phyloP scores from a whole-genome alignment of 1,139 yeast species.

The Zygoascus sp. region DNA sequence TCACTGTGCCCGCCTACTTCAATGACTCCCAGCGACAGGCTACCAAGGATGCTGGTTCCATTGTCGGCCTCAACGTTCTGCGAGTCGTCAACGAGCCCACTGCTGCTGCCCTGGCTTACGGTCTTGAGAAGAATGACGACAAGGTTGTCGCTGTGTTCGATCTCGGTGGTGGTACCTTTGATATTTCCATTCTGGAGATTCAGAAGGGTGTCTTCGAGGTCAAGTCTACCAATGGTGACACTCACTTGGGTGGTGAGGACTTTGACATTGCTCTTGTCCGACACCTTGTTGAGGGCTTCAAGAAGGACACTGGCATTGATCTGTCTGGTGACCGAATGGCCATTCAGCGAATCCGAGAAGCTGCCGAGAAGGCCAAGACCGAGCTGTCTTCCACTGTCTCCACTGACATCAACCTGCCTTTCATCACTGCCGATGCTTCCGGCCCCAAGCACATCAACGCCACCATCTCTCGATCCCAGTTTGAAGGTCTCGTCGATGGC shows the following conservation, averaged over 20 bases:
- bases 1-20: conserved; percentile 96
- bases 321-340: conserved; percentile 95
- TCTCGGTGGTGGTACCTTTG: conserved; percentile 88
- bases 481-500: conserved; percentile 86
- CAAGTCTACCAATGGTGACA: conserved; percentile 84
- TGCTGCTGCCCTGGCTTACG: conserved; percentile 98
- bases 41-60: conserved; percentile 97
- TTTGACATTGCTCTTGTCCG: conserved; percentile 80
- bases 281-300: conserved; percentile 86
- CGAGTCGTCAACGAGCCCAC: conserved; percentile 98
- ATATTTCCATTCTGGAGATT: conserved; percentile 77
- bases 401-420: conserved; percentile 95
- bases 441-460: conserved; percentile 99
- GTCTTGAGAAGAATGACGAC: conserved; percentile 78
- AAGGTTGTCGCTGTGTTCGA: conserved; percentile 80
- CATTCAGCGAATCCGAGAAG: conserved; percentile 98
- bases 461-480: conserved; percentile 88
- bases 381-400: conserved; percentile 91
- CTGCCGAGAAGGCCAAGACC: conserved; percentile 99
- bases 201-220: conserved; percentile 88
- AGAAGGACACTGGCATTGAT: conserved; percentile 88
- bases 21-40: conserved; percentile 98
- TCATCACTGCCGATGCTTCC: conserved; percentile 89
- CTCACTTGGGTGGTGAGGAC: conserved; percentile 87
- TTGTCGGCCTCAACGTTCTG: conserved; percentile 92